These are phyloP conservation scores for Hericium coralloides DNA, from an alignment of 768 basidiomycete genomes.

Conservation along the genomic window DNA sequence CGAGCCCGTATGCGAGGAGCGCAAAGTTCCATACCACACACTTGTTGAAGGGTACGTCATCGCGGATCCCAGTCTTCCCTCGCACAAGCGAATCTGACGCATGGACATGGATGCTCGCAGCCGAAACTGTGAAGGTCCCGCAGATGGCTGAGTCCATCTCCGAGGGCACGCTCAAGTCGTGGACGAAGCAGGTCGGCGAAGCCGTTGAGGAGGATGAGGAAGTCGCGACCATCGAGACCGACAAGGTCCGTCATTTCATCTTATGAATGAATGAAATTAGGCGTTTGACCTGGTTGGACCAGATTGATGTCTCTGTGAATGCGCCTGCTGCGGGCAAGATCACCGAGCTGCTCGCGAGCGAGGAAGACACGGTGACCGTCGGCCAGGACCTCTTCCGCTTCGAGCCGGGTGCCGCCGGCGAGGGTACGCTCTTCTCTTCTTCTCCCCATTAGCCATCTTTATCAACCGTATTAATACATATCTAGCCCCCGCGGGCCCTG, in stretches of 20 bases:
- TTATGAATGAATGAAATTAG: background rate
- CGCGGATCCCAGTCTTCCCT: conserved; percentile 3
- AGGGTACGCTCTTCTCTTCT: background rate
- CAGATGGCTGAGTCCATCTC: conserved; percentile 99
- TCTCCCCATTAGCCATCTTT: background rate
- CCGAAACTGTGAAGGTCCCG: conserved; percentile 88
- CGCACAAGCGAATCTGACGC: conserved; percentile 1
- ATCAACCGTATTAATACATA: background rate
- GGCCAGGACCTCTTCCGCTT: conserved; percentile 92
- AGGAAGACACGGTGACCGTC: conserved; percentile 91
- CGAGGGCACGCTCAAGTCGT: conserved; percentile 92
- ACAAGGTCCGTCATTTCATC: conserved; percentile 67
- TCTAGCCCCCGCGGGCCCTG: background rate
- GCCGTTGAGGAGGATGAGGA: conserved; percentile 89
- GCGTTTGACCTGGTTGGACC: background rate
- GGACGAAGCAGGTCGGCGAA: conserved; percentile 92
- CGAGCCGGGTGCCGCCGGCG: conserved; percentile 53
- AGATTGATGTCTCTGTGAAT: conserved; percentile 98
- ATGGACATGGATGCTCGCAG: conserved; percentile 24
- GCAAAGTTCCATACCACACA: conserved; percentile 65
- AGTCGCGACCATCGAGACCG: conserved; percentile 96
- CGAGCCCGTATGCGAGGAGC: conserved; percentile 36
- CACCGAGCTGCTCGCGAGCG: conserved; percentile 74
- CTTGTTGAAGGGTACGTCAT: conserved; percentile 54
- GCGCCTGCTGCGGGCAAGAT: conserved; percentile 85